A percentile compares a stretch with the other conserved stretches of the same genome.
Conservation (phyloP, 768 basidiomycete species). For the Suillus variegatus region DNA sequence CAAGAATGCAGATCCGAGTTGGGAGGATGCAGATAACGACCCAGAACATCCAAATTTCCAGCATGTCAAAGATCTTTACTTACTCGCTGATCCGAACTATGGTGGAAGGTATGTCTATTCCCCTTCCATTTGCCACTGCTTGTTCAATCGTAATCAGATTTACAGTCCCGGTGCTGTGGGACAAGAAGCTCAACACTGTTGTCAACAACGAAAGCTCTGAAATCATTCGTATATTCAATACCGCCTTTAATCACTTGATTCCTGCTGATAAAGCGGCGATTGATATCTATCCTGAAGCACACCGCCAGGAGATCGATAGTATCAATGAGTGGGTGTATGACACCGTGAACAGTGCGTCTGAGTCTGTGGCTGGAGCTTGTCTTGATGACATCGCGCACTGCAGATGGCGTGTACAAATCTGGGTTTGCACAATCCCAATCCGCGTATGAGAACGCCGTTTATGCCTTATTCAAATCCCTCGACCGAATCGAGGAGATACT, state of each 20-base stretch:
- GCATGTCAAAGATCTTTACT: constrained; percentile 85
- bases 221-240: constrained; percentile 93
- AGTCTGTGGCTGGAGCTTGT: background rate
- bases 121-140: background rate
- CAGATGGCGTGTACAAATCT: constrained; percentile 81
- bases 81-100: constrained; percentile 73
- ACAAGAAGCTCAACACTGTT: constrained; percentile 82
- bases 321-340: constrained; percentile 88
- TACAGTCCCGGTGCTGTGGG: constrained; percentile 92
- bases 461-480: constrained; percentile 73
- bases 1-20: constrained; percentile 56
- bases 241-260: constrained; percentile 74
- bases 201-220: constrained; percentile 97
- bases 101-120: constrained; percentile 55
- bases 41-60: constrained; percentile 59
- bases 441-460: constrained; percentile 80
- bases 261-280: constrained; percentile 62
- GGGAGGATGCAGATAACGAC: constrained; percentile 76
- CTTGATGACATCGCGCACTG: background rate
- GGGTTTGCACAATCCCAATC: constrained; percentile 84
- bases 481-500: constrained; percentile 81
- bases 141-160: constrained; percentile 45
- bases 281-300: constrained; percentile 77
- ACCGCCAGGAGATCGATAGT: constrained; percentile 76
- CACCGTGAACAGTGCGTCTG: constrained; percentile 71